Base-by-base conservation (phyloP, 2,329 filamentous ascomycete genomes). In the Cytospora piceae region DNA sequence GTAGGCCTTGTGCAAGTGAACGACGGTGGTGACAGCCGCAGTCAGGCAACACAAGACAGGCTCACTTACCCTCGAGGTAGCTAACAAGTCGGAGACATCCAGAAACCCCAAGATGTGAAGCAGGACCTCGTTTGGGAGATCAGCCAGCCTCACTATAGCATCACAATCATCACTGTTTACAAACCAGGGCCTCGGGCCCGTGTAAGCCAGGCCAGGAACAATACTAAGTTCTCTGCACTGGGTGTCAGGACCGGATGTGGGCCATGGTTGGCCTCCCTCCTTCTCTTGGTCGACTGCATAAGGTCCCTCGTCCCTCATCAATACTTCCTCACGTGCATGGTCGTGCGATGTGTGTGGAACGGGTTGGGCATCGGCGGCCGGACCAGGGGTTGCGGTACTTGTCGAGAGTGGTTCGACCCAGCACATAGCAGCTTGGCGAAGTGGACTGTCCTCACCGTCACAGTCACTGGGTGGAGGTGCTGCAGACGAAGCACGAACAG, bases 91-190 rank as follows among this genome's bases (percentile, higher is more conserved):
- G 72, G 78, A 79, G 55, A 87, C 83, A 68, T 88, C 85, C 63
- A 88, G 76, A 69, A 82, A 85, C 61, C 80, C 78, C 68, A 87
- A 76, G 52, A 88, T 83, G 64, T 85, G 80, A 68, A 84, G 79
- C 61, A 87, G 74, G 32, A 87, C 74, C 74, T 88, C 85, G 73
- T 83, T 86, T 29, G 85, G 85, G 56, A 88, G 75, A 52, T 75
- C 73, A 61, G 80, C 77, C 39, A 75, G 78, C 31, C 55, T 58
- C 31, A 63, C 20, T 39, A 27, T n/a, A 39, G 39, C 60, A 29
- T 29, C 27, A 29, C 5, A 3, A 29, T 29, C 27, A 32, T 54
- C 55, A 59, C 37, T 51, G 24, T 17, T 37, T 39, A 37, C 22
- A 42, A 37, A 22, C 27, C 49, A 31, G 20, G 34, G 34, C 17